Percentiles rank a stretch among this genome's conserved stretches.
These are phyloP conservation scores for Pneumocystis murina DNA, from an alignment of 1,139 yeast genomes.

Conservation along the genomic window DNA sequence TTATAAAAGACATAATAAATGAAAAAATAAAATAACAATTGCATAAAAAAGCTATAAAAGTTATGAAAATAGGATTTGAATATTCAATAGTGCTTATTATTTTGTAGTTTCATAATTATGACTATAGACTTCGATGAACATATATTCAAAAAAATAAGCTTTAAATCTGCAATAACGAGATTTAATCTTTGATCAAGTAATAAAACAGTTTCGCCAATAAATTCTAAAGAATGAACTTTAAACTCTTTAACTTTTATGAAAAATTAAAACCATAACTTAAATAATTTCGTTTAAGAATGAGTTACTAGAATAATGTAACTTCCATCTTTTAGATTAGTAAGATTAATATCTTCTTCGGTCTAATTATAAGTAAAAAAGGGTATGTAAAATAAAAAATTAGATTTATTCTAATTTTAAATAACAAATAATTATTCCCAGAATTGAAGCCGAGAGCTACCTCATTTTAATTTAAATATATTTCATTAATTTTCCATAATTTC, in stretches of 20 bases:
- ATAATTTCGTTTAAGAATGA: too few relatives aligned
- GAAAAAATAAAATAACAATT: constrained; percentile 46
- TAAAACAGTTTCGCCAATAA: constrained; percentile 45
- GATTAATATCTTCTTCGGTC: too few relatives aligned
- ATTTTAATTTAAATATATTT: constrained; percentile 8
- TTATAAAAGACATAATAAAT: constrained; percentile 33
- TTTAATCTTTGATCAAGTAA: constrained; percentile 24
- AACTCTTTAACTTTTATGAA: constrained; percentile 19
- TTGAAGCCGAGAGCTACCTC: constrained; percentile 10
- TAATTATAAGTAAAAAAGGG: too few relatives aligned
- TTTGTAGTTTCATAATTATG: neutral
- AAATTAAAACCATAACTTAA: too few relatives aligned
- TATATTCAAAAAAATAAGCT: constrained; percentile 40
- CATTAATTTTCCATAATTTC: constrained; percentile 60
- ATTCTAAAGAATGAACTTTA: constrained; percentile 25
- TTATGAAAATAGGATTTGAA: constrained; percentile 25
- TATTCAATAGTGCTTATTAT: neutral
- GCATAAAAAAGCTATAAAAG: constrained; percentile 42
- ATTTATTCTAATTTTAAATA: constrained; percentile 17
- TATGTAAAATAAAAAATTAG: constrained; percentile 5
- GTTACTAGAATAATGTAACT: too few relatives aligned
- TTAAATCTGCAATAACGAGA: too few relatives aligned
- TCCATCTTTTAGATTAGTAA: too few relatives aligned
- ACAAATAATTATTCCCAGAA: constrained; percentile 13
- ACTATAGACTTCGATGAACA: constrained; percentile 21